phyloP scores from a whole-genome alignment of 1,139 yeast species.

The Sugiyamaella novakii region DNA sequence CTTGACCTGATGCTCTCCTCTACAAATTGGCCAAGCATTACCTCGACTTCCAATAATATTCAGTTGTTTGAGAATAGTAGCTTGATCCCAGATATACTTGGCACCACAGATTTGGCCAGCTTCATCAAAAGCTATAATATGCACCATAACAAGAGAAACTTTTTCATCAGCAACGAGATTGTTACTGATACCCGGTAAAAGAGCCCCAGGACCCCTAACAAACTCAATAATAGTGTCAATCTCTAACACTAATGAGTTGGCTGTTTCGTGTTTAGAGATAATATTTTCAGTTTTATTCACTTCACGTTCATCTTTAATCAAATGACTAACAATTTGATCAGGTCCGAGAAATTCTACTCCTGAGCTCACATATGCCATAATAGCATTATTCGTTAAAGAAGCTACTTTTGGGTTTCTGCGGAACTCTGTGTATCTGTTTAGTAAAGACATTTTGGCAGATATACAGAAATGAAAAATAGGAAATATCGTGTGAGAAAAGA shows the following conservation, averaged over 20 bases:
- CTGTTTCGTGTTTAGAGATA: slow-evolving; percentile 28
- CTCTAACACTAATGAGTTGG: slow-evolving; percentile 32
- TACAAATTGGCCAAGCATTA: slow-evolving; percentile 38
- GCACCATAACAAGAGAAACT: slow-evolving; percentile 33
- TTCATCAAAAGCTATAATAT: slow-evolving; percentile 31
- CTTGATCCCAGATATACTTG: slow-evolving; percentile 39
- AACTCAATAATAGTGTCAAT: slow-evolving; percentile 34
- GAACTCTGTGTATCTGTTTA: slow-evolving; percentile 23
- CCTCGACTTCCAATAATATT: slow-evolving; percentile 38
- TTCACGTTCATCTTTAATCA: slow-evolving; percentile 28
- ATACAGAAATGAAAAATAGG: too few relatives aligned
- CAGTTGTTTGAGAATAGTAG: slow-evolving; percentile 37
- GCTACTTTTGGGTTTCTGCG: slow-evolving; percentile 27
- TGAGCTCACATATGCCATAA: slow-evolving; percentile 32
- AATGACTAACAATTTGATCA: slow-evolving; percentile 30
- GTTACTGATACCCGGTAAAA: slow-evolving; percentile 35
- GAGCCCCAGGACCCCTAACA: slow-evolving; percentile 36
- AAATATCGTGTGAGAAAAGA: too few relatives aligned
- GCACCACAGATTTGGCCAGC: slow-evolving; percentile 27
- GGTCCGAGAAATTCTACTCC: slow-evolving; percentile 30
- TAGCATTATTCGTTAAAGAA: slow-evolving; percentile 24
- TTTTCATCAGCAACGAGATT: slow-evolving; percentile 37
- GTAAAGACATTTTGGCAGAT: slow-evolving; percentile 13
- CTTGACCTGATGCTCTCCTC: slow-evolving; percentile 32
- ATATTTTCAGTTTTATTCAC: slow-evolving; percentile 29